A percentile compares a stretch with the other conserved stretches of the same genome.
These are phyloP conservation scores for Scleromitrula shiraiana DNA, from an alignment of 2,329 filamentous ascomycete species.

Conservation along the genomic window DNA sequence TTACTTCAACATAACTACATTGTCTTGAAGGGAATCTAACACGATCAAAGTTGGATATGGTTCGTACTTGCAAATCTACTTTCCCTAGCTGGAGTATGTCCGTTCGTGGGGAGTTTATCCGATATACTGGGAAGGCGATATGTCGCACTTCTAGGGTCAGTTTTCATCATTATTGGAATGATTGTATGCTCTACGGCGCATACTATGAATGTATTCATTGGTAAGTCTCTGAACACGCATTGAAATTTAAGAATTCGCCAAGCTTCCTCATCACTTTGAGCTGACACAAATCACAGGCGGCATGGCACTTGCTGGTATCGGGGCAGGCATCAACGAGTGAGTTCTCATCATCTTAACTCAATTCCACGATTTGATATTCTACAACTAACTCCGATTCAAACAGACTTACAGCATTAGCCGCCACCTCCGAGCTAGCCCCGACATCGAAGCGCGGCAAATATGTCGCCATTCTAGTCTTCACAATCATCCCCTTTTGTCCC, in stretches of 20 bases:
- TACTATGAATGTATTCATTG: constrained; percentile 54
- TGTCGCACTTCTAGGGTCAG: constrained; percentile 47
- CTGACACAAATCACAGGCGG: constrained; percentile 31
- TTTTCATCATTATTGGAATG: constrained; percentile 49
- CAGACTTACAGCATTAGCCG: constrained; percentile 54
- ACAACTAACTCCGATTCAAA: neutral
- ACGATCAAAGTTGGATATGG: constrained; percentile 30
- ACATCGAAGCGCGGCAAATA: constrained; percentile 54
- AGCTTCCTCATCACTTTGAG: too few species aligned
- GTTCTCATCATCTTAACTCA: constrained; percentile 13
- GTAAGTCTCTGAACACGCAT: constrained; percentile 28
- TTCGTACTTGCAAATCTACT: constrained; percentile 42
- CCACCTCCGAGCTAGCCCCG: constrained; percentile 60
- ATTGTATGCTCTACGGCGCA: constrained; percentile 50
- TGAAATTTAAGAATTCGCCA: neutral
- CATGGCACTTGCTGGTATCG: constrained; percentile 50
- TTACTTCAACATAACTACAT: too few species aligned
- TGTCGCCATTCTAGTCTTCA: constrained; percentile 50
- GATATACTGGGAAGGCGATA: constrained; percentile 55
- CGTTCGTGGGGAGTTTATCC: constrained; percentile 58
- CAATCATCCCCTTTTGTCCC: constrained; percentile 53
- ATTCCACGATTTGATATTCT: too few species aligned
- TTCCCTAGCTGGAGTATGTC: constrained; percentile 48
- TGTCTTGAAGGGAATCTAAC: too few species aligned
- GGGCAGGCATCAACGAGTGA: constrained; percentile 56